A percentile compares a stretch with the other conserved stretches of the same genome.
Evolutionary conservation across 768 basidiomycete species (phyloP).

Genomic region (Pleurotus citrinopileatus): DNA sequence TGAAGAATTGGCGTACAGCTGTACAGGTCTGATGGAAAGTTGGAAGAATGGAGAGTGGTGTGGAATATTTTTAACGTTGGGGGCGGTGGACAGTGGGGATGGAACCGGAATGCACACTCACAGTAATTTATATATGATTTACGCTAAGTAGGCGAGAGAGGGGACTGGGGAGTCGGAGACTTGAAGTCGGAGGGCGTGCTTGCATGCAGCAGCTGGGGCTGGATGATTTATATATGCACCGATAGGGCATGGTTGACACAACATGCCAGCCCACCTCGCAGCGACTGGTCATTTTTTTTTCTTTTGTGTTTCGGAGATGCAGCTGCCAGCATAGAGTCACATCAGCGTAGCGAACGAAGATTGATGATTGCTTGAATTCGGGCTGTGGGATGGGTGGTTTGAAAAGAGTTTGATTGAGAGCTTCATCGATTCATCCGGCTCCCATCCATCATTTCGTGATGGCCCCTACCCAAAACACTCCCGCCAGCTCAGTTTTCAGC

Average conservation of each 20-base stretch:
- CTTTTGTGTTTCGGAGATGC: neutral
- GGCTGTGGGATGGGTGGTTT: no score
- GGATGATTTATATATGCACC: slow-evolving; percentile 6
- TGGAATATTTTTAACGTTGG: no score
- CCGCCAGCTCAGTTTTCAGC: neutral
- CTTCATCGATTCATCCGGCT: no score
- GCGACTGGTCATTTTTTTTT: neutral
- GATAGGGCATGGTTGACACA: neutral
- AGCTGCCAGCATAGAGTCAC: neutral
- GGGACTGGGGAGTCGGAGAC: neutral
- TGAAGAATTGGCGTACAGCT: neutral
- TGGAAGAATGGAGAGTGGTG: no score
- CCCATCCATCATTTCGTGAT: neutral
- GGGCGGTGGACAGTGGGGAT: neutral
- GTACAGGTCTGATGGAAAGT: neutral
- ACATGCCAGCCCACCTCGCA: neutral
- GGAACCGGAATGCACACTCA: neutral
- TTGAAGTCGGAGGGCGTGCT: neutral
- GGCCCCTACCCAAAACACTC: neutral
- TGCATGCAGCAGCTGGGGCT: neutral
- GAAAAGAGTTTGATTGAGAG: no score
- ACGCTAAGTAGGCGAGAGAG: neutral
- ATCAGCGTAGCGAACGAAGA: slow-evolving; percentile 6
- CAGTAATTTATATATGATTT: neutral
- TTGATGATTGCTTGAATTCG: neutral